Conservation (phyloP, 306 rosid species). For the Fragaria vesca region DNA sequence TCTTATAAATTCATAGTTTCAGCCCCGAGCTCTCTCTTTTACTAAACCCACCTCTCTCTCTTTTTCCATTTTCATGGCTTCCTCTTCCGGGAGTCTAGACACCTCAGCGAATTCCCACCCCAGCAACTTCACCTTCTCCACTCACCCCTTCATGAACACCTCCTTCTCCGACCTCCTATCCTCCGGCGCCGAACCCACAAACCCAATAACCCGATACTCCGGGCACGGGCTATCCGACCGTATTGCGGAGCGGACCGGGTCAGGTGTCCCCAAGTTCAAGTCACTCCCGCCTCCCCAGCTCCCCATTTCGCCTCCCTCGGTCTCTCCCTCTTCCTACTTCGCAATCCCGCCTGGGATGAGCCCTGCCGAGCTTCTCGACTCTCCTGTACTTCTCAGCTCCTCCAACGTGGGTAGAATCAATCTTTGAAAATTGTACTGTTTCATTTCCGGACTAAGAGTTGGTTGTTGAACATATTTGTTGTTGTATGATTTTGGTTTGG, state of each 20-base stretch:
- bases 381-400: slow-evolving; percentile 73
- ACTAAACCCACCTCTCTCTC: not conserved
- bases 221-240: slow-evolving; percentile 48
- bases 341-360: slow-evolving; percentile 69
- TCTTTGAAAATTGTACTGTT: not conserved
- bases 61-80: slow-evolving; percentile 28
- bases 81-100: slow-evolving; percentile 63
- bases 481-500: not conserved
- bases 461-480: not conserved
- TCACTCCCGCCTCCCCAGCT: slow-evolving; percentile 80
- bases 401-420: slow-evolving; percentile 51
- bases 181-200: slow-evolving; percentile 33
- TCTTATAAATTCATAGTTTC: slow-evolving; percentile 7
- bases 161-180: slow-evolving; percentile 74
- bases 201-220: slow-evolving; percentile 8
- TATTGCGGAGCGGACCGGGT: slow-evolving; percentile 45
- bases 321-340: slow-evolving; percentile 75
- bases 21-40: slow-evolving; percentile 8
- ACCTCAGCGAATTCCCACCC: slow-evolving; percentile 57
- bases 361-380: slow-evolving; percentile 87
- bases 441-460: not conserved
- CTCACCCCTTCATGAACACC: slow-evolving; percentile 69
- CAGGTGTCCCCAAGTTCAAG: slow-evolving; percentile 77
- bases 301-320: slow-evolving; percentile 69
- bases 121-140: slow-evolving; percentile 46